These are phyloP conservation scores for Pseudogymnoascus sp. DNA, from an alignment of 2,329 filamentous ascomycete species.

Conservation along the genomic window DNA sequence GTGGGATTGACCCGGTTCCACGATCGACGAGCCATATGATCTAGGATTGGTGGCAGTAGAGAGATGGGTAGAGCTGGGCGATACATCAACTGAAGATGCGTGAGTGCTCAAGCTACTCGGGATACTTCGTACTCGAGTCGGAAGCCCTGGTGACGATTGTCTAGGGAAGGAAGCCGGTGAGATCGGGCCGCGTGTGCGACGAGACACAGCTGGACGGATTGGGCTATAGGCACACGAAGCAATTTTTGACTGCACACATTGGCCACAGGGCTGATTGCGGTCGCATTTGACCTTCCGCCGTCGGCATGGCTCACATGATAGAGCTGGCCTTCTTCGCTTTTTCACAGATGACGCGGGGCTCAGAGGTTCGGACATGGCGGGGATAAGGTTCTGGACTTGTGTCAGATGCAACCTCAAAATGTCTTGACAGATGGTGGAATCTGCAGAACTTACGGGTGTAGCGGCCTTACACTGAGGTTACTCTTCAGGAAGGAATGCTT, in stretches of 20 bases:
- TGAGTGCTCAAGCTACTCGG: slow-evolving; percentile 9
- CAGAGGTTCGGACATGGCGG: neutral
- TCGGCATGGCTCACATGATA: slow-evolving; percentile 36
- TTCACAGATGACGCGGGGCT: neutral
- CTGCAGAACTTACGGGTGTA: neutral
- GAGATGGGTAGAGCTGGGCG: neutral
- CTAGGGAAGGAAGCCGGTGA: slow-evolving; percentile 6
- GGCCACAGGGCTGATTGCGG: slow-evolving; percentile 32
- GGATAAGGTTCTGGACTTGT: neutral
- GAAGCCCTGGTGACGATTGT: neutral
- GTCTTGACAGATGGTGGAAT: neutral
- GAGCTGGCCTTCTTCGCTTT: slow-evolving; percentile 25
- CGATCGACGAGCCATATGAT: neutral
- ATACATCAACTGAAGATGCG: neutral
- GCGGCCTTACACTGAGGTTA: neutral
- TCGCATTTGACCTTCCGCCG: slow-evolving; percentile 39
- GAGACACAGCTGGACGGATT: slow-evolving; percentile 8
- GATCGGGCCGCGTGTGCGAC: slow-evolving; percentile 2
- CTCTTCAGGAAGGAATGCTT: neutral
- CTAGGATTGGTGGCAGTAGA: neutral
- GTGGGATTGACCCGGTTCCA: neutral
- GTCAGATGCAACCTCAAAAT: neutral
- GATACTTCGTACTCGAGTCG: neutral
- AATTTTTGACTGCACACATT: slow-evolving; percentile 28
- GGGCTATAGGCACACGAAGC: slow-evolving; percentile 27